These are phyloP conservation scores for Trichoderma sp. DNA, from an alignment of 2,329 filamentous ascomycete genomes.

Conservation along the genomic window DNA sequence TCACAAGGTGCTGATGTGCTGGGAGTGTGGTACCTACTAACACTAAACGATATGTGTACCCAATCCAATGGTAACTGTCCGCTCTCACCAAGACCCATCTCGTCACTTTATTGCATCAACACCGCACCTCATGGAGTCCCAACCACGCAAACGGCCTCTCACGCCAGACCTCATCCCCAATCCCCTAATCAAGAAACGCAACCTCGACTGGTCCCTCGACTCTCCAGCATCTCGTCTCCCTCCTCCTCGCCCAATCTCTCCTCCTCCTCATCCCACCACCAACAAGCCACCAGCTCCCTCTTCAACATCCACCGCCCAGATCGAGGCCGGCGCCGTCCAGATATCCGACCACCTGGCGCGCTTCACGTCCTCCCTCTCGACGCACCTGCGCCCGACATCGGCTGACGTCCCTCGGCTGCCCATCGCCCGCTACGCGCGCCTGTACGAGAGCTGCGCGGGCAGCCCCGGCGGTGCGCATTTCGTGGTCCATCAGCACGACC, in stretches of 20 bases:
- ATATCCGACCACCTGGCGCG: constrained; percentile 46
- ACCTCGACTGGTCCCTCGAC: constrained; percentile 48
- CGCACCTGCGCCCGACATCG: constrained; percentile 34
- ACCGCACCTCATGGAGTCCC: constrained; percentile 3
- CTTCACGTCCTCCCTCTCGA: constrained; percentile 43
- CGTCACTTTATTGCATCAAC: background rate
- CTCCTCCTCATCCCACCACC: constrained; percentile 22
- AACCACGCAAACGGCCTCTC: constrained; percentile 36
- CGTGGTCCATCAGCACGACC: constrained; percentile 73
- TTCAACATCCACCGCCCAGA: constrained; percentile 38
- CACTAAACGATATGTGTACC: too few species aligned
- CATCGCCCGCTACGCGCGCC: constrained; percentile 40
- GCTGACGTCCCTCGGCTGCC: constrained; percentile 39
- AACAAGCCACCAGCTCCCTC: constrained; percentile 26
- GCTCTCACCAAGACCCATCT: background rate
- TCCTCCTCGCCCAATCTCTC: background rate
- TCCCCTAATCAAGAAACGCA: constrained; percentile 52
- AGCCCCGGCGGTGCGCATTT: constrained; percentile 55
- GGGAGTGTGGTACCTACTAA: too few species aligned
- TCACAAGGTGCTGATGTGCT: background rate
- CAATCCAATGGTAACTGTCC: background rate
- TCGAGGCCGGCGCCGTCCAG: constrained; percentile 46
- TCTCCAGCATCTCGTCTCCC: constrained; percentile 1
- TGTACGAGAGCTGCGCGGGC: constrained; percentile 43
- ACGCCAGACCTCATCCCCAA: constrained; percentile 47